Evolutionary conservation across 2,329 filamentous ascomycete species (phyloP), one percentile per base, ranked within the genome.

Genomic region (Diaporthe australafricana): DNA sequence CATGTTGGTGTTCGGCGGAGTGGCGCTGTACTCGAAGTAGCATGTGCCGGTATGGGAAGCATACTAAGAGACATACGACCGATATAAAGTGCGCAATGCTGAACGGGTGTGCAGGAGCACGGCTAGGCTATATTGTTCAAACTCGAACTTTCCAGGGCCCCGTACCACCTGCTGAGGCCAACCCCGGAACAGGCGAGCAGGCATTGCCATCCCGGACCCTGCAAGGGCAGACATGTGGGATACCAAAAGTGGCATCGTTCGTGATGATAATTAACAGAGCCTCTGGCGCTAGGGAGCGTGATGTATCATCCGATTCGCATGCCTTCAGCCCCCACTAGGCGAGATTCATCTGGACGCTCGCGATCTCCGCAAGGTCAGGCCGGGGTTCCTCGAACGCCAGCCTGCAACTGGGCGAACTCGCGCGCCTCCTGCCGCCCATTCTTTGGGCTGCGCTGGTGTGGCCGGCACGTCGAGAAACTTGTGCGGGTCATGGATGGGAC

Each of bases 201-300:
- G 88, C 85, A 0, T 92, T 35, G 32, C 91, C 75, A 85, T 83
- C 60, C 86, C 87, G 48, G 92, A 91, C 73, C 81, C 81, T 2
- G 78, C 78, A 12, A 92, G 92, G 72, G 90, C 90, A 2, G 87
- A 92, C 16, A 86, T 92, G 53, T 79, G 83, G 73, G 85, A 86
- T 77, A 83, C 83, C 72, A 84, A 86, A 11, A 38, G 60, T 65
- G 60, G 60, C 30, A 30, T 16, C 42, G 45, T 92, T 92, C 80
- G 60, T 38, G 45, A 50, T 65, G 32, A 50, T 65, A 35, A 65
- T 50, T 48, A 65, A 30, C 45, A 50, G 45, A 50, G 60, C 45
- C 42, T 50, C 60, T 65, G 45, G 11, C 60, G 60, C 60, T 65
- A 65, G n/a, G 60, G 42, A 50, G 9, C 5, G 60, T 27, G 45